Percentiles rank a stretch among this genome's conserved stretches.
phyloP scores from a whole-genome alignment of 1,139 yeast genomes.

The Taphrina sp. region DNA sequence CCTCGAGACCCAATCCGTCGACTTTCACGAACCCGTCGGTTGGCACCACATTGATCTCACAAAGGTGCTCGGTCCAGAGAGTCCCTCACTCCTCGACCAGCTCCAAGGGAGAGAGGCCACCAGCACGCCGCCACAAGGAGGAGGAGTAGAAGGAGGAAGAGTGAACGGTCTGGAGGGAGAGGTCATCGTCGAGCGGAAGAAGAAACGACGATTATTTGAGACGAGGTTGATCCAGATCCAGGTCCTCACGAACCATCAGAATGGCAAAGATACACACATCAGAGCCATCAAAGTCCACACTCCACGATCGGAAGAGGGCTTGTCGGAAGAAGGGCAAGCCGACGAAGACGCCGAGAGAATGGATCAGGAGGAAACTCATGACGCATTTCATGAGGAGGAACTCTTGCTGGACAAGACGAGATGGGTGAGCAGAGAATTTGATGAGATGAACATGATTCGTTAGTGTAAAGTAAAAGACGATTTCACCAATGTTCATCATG shows the following conservation, averaged over 20 bases:
- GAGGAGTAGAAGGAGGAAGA: too few relatives aligned
- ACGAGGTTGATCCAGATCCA: conserved; percentile 63
- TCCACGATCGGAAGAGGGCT: conserved; percentile 46
- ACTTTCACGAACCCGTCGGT: conserved; percentile 68
- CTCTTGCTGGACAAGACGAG: too few relatives aligned
- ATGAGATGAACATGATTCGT: too few relatives aligned
- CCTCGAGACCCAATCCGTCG: conserved; percentile 66
- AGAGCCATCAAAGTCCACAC: conserved; percentile 65
- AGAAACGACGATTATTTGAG: neutral
- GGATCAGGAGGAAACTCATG: too few relatives aligned
- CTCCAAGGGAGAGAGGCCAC: neutral
- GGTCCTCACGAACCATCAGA: conserved; percentile 83
- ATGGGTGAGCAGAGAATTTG: too few relatives aligned
- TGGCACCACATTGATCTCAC: conserved; percentile 69
- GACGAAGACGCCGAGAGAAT: too few relatives aligned
- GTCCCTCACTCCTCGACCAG: neutral
- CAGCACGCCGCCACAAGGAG: too few relatives aligned
- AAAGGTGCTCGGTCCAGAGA: neutral
- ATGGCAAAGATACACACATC: conserved; percentile 92
- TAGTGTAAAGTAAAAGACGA: too few relatives aligned
- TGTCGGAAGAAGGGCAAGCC: too few relatives aligned
- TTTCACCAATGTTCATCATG: too few relatives aligned
- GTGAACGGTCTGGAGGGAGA: too few relatives aligned
- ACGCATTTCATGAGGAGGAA: too few relatives aligned
- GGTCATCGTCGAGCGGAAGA: neutral